Base-by-base conservation (phyloP, 139 green algal genomes). In the Deuterostichococcus epilithicus region DNA sequence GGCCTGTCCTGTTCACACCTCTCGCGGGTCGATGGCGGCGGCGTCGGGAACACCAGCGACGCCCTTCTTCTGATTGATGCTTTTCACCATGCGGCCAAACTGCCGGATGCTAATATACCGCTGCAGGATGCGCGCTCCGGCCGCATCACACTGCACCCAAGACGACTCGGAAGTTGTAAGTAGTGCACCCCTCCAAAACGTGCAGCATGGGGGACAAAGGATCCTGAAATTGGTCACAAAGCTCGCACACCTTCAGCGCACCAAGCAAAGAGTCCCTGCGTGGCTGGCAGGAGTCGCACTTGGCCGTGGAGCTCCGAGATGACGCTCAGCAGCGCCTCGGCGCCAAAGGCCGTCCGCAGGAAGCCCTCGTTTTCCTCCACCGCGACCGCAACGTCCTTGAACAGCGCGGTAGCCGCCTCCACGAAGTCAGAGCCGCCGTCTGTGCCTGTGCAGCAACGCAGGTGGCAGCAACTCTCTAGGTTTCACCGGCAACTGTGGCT, bases 311-410 rank as follows among this genome's bases (percentile, higher is more conserved):
- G 73, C 3, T 81, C 86, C 10, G 76, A 39, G n/a, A 91, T 82
- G 15, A 87, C 77, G 4, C 87, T 82, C 73, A 92, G 75, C 70
- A 93, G 30, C 0, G 78, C 90, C 5, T 88, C 81, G 0, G 82
- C 39, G 20, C 94, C 94, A 88, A 95, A 98, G 3, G 79, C 78
- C 8, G 91, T 82, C 0, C 58, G 15, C 1, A 98, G 63, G 13
- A 85, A 72, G 1, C 83, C 75, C 63, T 94, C 85, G 78, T 98
- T 93, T 70, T 91, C 85, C 63, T 97, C 91, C n/a, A 97, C 71
- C 8, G 89, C 88, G 20, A 81, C 58, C 30, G 90, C 92, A 30
- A 97, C 83, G 67, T 95, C 91, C 44, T 87, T 90, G 80, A 98
- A 95, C 32, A 97, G 79, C 37, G 83, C 83, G 2, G 87, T 90